Base-by-base conservation (phyloP, 228 moss, liverwort and hornwort species). In the Sphagnum magellanicum region DNA sequence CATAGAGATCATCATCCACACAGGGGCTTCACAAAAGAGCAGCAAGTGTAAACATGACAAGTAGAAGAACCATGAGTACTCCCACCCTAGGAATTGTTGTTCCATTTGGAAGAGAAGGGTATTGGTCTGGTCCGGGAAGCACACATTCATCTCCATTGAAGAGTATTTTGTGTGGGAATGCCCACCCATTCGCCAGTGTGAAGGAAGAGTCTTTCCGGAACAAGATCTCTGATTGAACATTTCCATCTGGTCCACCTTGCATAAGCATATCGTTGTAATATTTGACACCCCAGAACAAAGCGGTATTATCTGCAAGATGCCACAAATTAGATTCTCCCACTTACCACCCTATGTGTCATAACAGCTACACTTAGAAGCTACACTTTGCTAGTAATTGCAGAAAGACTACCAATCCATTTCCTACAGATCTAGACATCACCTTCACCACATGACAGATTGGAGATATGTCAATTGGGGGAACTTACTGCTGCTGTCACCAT, bases 401-500 rank as follows among this genome's bases (percentile, higher is more conserved):
- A 32, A 32, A 32, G 32, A 32, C 32, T 32, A 32, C 32, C 32
- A 32, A 32, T 32, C 32, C 32, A 32, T 32, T 32, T 32, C 32
- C 32, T 32, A 3, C 32, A 32, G 32, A 32, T 32, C 32, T 32
- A 32, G 32, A 32, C 32, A 32, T 32, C 32, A 32, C 32, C 1
- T 32, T 32, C 32, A 32, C 32, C 32, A 32, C 32, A 32, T 32
- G 32, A 32, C 32, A 32, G 32, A 3, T 32, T 32, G 32, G 32
- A 32, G 32, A 32, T 32, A 32, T 32, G 32, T 32, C 32, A 32
- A 32, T 32, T 32, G 32, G 32, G 32, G 32, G 55, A 55, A 74
- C 96, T 88, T 80, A 95, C 95, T 96, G 10, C 77, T 79, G 0
- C 10, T 4, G n/a, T 75, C 73, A 11, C 98, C 90, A 53, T 83